Base-by-base conservation (phyloP, 1,284 basidiomycete species). In the Leccinum angustisporum region DNA sequence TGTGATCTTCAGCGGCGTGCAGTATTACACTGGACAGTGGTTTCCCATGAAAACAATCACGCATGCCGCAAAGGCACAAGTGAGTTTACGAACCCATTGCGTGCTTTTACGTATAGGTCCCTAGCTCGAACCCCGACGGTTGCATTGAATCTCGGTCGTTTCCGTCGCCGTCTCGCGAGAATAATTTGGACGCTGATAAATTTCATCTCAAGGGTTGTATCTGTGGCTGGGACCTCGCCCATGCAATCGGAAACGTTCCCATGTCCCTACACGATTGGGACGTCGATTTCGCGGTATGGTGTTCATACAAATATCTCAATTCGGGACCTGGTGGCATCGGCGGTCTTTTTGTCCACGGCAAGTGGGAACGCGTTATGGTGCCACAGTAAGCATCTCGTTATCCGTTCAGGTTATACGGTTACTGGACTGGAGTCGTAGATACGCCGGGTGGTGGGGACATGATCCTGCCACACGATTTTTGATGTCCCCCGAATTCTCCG, bases 381-480 rank as follows among this genome's bases (percentile, higher is more conserved):
- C 86, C 88, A 58, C 86, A 83, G 89, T 88, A 73, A 72, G 80
- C 63, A 65, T 64, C 58, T 62, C 43, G 56, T 61, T 68, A 40
- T 61, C 61, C 52, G 58, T 60, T 62, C 57, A 57, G 56, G 57
- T 65, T 61, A 59, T 60, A 53, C 40, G 34, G 46, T 62, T 67
- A 31, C 48, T 62, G 16, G 54, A 63, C 43, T 56, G 57, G 21
- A 53, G 31, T 31, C 60, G 31, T 69, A 94, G 96, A 71, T 88
- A 90, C 62, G 90, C 95, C 25, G 97, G 97, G 38, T 99, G 97
- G 97, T 99, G 95, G 94, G 97, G 97, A 54, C 95, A 98, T 75
- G 87, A 95, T 71, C 83, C 87, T 25, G 74, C 80, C 61, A 96
- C 94, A 43, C 89, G 97, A 46, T 99, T 99, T 80, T 80, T 86